Evolutionary conservation across 345 rosid species (phyloP).

Genomic region (Gossypium turneri): DNA sequence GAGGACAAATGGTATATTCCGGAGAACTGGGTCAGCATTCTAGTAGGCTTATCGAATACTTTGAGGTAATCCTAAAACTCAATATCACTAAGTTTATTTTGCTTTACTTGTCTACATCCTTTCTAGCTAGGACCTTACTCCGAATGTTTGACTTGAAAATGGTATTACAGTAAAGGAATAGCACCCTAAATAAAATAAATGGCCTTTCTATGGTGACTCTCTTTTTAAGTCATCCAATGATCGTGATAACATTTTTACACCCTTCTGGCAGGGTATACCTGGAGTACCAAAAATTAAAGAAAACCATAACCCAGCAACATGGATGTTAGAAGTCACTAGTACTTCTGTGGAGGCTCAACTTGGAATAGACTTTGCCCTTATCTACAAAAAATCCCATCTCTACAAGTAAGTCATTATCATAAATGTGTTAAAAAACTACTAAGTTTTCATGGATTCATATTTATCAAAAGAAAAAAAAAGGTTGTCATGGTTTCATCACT

Average conservation of each 20-base stretch:
- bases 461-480: too few species aligned
- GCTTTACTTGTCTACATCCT: background rate
- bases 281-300: constrained; percentile 36
- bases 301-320: constrained; percentile 49
- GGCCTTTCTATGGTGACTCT: background rate
- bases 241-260: background rate
- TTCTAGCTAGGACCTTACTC: background rate
- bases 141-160: background rate
- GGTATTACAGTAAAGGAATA: background rate
- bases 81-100: background rate
- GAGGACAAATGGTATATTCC: constrained; percentile 47
- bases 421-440: background rate
- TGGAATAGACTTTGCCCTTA: constrained; percentile 27
- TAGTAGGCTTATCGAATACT: constrained; percentile 44
- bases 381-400: constrained; percentile 31
- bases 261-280: constrained; percentile 21
- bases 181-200: background rate
- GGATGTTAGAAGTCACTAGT: constrained; percentile 45
- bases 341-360: constrained; percentile 29
- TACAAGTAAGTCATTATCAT: constrained; percentile 24
- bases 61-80: constrained; percentile 35
- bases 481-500: background rate
- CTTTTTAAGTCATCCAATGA: background rate
- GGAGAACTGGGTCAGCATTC: constrained; percentile 57
- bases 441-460: too few species aligned